Evolutionary conservation across 441 rosid species (phyloP), one percentile per base, ranked within the genome.

Genomic region (Macaranga tanarius): DNA sequence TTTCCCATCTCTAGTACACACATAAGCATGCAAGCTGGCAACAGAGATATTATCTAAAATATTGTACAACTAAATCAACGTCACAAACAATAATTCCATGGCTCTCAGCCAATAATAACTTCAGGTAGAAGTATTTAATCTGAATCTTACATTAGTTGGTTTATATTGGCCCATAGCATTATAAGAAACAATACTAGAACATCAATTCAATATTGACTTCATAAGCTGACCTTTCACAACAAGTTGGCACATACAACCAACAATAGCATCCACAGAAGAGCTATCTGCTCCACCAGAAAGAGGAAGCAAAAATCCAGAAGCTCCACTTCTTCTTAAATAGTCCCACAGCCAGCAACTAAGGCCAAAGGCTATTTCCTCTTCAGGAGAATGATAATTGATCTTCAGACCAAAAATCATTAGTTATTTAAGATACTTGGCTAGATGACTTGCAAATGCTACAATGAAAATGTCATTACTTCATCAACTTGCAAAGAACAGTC

Each of bases 331-430:
- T 85, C 99, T 85, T 81, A 95, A 76, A 73, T 95, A 92, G 82
- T 95, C 99, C 99, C 98, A 95, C 28, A 95, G 84, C 99, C 99
- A 95, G 83, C 95, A 92, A 76, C 92, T 92, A 28, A 98, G 92
- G 47, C 96, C 99, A 80, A 84, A 89, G 48, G 97, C 95, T 80
- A 91, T 91, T 81, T 95, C 99, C 77, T 91, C 99, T 86, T 92
- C 93, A 64, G 97, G 91, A 79, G 88, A 85, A 77, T 86, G 93
- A 84, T 52, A 42, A 42, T 65, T 79, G 72, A 89, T 88, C 98
- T 95, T 73, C 74, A 88, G 67, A 78, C 70, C 25, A 25, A 22
- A 17, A 51, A 63, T 60, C 69, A 64, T 20, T 31, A 62, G 38
- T 63, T 59, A 72, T 13, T 59, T 50, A 68, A 28, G 42, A 16